Conservation (phyloP, 2,329 filamentous ascomycete species). For the Xylariaceae sp. region DNA sequence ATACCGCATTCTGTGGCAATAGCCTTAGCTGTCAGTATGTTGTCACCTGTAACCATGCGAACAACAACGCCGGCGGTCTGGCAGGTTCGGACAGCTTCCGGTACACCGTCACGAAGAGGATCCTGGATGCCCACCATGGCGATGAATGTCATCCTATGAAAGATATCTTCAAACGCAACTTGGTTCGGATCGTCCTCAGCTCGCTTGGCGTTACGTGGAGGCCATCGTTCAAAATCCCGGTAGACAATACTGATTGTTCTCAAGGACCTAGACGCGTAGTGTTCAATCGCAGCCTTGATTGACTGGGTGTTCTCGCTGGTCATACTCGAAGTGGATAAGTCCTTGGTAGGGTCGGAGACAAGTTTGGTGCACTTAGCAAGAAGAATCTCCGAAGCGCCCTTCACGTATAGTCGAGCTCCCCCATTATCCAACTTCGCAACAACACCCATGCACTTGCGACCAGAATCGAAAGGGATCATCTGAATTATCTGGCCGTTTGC, state of each 20-base stretch:
- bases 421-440: conserved; percentile 51
- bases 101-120: conserved; percentile 71
- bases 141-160: conserved; percentile 63
- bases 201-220: conserved; percentile 59
- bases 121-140: conserved; percentile 78
- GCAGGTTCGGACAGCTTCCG: conserved; percentile 67
- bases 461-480: conserved; percentile 71
- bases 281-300: conserved; percentile 65
- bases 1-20: conserved; percentile 79
- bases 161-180: conserved; percentile 63
- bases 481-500: conserved; percentile 58
- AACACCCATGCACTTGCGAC: conserved; percentile 68
- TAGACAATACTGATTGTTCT: conserved; percentile 82
- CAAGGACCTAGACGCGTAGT: conserved; percentile 74
- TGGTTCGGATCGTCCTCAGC: conserved; percentile 55
- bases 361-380: conserved; percentile 52
- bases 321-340: conserved; percentile 40
- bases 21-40: conserved; percentile 72
- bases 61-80: conserved; percentile 74
- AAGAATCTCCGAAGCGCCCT: conserved; percentile 64
- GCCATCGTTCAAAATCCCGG: conserved; percentile 81
- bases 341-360: conserved; percentile 45
- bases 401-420: conserved; percentile 54
- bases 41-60: conserved; percentile 84
- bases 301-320: conserved; percentile 51